Conservation (phyloP, 2,329 filamentous ascomycete species). For the Colletotrichum lentis region DNA sequence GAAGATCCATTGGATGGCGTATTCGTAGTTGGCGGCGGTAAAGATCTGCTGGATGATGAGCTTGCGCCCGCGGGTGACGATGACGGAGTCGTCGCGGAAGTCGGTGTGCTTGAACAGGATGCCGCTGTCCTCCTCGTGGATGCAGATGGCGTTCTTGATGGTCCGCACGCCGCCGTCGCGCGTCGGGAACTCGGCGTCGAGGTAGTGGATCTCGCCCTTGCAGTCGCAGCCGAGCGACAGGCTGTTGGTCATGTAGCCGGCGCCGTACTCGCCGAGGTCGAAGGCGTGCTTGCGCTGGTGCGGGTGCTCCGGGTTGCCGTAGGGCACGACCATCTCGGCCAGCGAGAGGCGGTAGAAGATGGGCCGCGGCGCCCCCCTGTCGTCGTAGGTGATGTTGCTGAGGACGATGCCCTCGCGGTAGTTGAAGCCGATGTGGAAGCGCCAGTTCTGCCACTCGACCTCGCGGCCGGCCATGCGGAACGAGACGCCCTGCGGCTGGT, state of each 20-base stretch:
- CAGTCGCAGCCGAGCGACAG: slow-evolving; percentile 82
- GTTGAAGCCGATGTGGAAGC: slow-evolving; percentile 92
- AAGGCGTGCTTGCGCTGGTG: slow-evolving; percentile 85
- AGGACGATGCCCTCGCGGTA: slow-evolving; percentile 91
- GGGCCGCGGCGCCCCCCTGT: slow-evolving; percentile 78
- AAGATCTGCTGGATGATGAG: slow-evolving; percentile 91
- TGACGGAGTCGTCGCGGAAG: slow-evolving; percentile 87
- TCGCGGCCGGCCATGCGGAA: slow-evolving; percentile 79
- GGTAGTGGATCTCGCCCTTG: slow-evolving; percentile 90
- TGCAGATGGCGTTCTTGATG: slow-evolving; percentile 94
- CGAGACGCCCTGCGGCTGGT: slow-evolving; percentile 87
- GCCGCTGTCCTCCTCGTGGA: slow-evolving; percentile 91
- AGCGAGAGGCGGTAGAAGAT: slow-evolving; percentile 90
- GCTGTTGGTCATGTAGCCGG: slow-evolving; percentile 84
- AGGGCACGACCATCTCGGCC: slow-evolving; percentile 93
- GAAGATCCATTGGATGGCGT: slow-evolving; percentile 80
- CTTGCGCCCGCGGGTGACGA: slow-evolving; percentile 86
- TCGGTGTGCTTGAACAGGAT: slow-evolving; percentile 95
- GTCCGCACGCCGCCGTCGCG: slow-evolving; percentile 76
- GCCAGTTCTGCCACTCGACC: slow-evolving; percentile 93
- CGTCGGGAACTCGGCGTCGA: slow-evolving; percentile 87
- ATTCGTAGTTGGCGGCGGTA: slow-evolving; percentile 96
- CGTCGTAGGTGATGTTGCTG: slow-evolving; percentile 89
- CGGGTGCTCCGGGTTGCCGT: slow-evolving; percentile 80
- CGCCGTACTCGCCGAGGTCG: slow-evolving; percentile 82